A percentile compares a stretch with the other conserved stretches of the same genome.
Evolutionary conservation across 352 stramenopile species (phyloP).

Genomic region (Blastocystis sp.): DNA sequence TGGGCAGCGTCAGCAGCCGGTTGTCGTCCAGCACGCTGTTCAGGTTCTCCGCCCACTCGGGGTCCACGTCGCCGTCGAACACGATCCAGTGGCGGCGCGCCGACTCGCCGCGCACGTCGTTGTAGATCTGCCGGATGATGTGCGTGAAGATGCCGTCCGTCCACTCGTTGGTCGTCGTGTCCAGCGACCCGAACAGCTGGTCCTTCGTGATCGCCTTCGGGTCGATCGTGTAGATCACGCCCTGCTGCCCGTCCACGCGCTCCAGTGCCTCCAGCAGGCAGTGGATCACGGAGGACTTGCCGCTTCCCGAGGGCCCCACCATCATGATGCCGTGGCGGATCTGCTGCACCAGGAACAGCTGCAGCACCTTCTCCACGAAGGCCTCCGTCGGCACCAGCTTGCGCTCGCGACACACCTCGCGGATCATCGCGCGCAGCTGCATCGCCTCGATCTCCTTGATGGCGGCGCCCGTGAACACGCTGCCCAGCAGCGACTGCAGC

Average conservation of each 20-base stretch:
- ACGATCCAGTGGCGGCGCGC: conserved; percentile 95
- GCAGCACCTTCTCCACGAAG: conserved; percentile 97
- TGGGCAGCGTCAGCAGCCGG: conserved; percentile 95
- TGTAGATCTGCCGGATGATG: conserved; percentile 89
- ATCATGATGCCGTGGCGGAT: conserved; percentile 98
- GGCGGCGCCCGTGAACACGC: conserved; percentile 90
- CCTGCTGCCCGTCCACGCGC: conserved; percentile 88
- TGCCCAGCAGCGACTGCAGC: conserved; percentile 90
- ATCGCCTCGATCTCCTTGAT: conserved; percentile 82
- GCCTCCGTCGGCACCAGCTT: conserved; percentile 82
- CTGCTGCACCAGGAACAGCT: conserved; percentile 94
- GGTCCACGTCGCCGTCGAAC: conserved; percentile 99
- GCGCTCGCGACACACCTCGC: conserved; percentile 84
- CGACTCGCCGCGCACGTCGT: conserved; percentile 93
- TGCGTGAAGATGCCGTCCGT: conserved; percentile 98
- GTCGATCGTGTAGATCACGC: conserved; percentile 95
- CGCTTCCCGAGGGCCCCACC: conserved; percentile 90
- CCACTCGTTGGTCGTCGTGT: conserved; percentile 99
- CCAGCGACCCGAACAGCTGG: conserved; percentile 93
- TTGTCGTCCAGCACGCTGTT: conserved; percentile 99
- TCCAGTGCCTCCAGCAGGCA: conserved; percentile 89
- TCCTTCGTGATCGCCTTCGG: conserved; percentile 97
- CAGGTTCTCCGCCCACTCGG: conserved; percentile 99
- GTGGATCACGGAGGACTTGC: conserved; percentile 87
- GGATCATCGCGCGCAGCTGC: conserved; percentile 81